Evolutionary conservation across 352 stramenopile genomes (phyloP), one percentile per base, ranked within the genome.

Genomic region (Globisporangium abappressorium): DNA sequence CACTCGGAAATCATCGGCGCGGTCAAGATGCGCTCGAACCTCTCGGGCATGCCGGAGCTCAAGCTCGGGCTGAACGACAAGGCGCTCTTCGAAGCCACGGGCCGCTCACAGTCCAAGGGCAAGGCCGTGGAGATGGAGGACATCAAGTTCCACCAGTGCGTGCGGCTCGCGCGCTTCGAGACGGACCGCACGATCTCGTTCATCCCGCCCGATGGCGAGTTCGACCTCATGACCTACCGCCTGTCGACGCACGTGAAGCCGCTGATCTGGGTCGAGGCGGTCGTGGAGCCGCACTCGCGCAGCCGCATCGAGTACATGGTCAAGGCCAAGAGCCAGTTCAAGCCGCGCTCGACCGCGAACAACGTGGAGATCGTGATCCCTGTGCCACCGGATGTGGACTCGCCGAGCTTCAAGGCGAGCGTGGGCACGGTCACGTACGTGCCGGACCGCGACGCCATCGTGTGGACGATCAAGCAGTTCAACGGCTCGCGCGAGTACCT

Each of bases 381-480:
- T 2, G 97, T 99, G 38, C 98, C 98, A 28, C 90, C 91, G 15
- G 98, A 99, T 83, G 98, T 99, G 3, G 98, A 99, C 76, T 98
- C 93, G 70, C 98, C 98, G 8, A 98, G 91, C 68, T 99, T 99
- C 82, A 99, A 99, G 78, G 94, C 91, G 60, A 98, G 82, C 68
- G 98, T 99, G 64, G 98, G 98, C 30, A 98, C 85, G 26, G 98
- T 99, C 11, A 98, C 95, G 36, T 99, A 99, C 71, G 87, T 99
- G 38, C 98, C 98, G 1, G 98, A 99, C 78, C 96, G 97, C 64
- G 97, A 99, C 79, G 93, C 92, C 47, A 96, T 99, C 41, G 92
- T 99, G 30, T 99, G 98, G 98, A 98, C 84, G 12, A 99, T 99
- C 72, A 99, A 99, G 81, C 97, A 99, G 83, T 99, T 99, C 76